A percentile compares a stretch with the other conserved stretches of the same genome.
These are phyloP conservation scores for Domatiomyces globalis DNA, from an alignment of 2,329 filamentous ascomycete genomes.

Conservation along the genomic window DNA sequence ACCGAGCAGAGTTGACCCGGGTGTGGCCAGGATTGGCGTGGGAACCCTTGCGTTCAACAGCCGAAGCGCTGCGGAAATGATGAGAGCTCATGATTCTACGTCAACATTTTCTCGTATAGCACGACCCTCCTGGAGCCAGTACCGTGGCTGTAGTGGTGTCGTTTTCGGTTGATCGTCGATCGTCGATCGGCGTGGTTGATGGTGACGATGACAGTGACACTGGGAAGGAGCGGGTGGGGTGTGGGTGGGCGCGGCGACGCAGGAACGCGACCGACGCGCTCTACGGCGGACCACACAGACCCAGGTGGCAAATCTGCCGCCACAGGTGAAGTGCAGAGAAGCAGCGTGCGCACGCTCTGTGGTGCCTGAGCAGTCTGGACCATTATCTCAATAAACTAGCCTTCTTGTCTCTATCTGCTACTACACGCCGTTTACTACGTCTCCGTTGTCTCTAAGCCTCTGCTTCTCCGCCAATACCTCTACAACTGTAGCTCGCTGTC, in stretches of 20 bases:
- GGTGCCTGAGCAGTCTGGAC: background rate
- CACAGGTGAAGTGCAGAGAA: background rate
- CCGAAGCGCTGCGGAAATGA: conserved; percentile 18
- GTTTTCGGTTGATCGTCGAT: background rate
- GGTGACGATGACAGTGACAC: background rate
- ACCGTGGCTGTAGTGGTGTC: background rate
- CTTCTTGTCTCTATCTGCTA: background rate
- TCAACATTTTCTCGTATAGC: background rate
- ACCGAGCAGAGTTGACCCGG: conserved; percentile 17
- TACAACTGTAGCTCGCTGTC: conserved; percentile 2
- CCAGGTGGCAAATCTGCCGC: background rate
- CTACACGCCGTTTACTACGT: background rate
- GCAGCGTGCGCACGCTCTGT: background rate
- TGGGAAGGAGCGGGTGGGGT: background rate
- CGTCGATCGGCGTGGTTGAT: background rate
- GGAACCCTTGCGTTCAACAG: conserved; percentile 15
- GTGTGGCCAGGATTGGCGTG: conserved; percentile 10
- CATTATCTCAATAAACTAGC: background rate
- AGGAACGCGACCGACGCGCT: background rate
- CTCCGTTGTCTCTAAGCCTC: background rate
- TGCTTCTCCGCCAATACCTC: background rate
- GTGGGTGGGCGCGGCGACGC: too few species aligned
- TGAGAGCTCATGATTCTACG: conserved; percentile 12
- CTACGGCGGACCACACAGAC: background rate
- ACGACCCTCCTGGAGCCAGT: background rate